Evolutionary conservation across 352 stramenopile genomes (phyloP), one percentile per base, ranked within the genome.

Genomic region (Globisporangium recalcitrans): DNA sequence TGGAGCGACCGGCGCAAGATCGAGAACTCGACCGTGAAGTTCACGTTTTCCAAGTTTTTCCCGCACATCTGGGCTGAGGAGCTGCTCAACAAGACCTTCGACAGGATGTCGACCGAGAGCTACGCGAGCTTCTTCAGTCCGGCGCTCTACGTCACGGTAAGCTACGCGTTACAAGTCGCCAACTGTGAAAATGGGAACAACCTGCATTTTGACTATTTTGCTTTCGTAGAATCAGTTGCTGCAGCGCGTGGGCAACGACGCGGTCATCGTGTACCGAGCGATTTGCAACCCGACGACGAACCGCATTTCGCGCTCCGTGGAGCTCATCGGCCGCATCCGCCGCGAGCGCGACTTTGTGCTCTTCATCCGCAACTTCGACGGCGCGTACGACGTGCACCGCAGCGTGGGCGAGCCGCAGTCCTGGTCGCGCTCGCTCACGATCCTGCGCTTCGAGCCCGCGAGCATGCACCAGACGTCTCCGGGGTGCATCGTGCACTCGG

Each of bases 111-210:
- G 3, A 78, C 64, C 4, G 75, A 84, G 44, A 74, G 67, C 62
- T 82, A 82, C 44, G 69, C 69, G 16, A 78, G 69, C 29, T 81
- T 82, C 62, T 84, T 82, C 67, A 84, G 69, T 22, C 75, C 75
- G 0, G 68, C 73, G 44, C 62, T 82, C 26, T 70, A 74, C 49
- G 75, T 84, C 55, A 70, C 66, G 57, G 75, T 83, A 44, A n/a
- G 32, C 47, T 26, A 0, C 19, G 42, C 13, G 4, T 24, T 58
- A 10, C 46, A 52, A 52, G n/a, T n/a, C n/a, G n/a, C n/a, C n/a
- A n/a, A n/a, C n/a, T n/a, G n/a, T n/a, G n/a, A n/a, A n/a, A n/a
- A n/a, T n/a, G n/a, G n/a, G n/a, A n/a, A n/a, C n/a, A n/a, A n/a
- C n/a, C n/a, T n/a, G n/a, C n/a, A n/a, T n/a, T n/a, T n/a, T n/a